Evolutionary conservation across 352 stramenopile species (phyloP), one percentile per base, ranked within the genome.

Genomic region (Lagenidium giganteum): DNA sequence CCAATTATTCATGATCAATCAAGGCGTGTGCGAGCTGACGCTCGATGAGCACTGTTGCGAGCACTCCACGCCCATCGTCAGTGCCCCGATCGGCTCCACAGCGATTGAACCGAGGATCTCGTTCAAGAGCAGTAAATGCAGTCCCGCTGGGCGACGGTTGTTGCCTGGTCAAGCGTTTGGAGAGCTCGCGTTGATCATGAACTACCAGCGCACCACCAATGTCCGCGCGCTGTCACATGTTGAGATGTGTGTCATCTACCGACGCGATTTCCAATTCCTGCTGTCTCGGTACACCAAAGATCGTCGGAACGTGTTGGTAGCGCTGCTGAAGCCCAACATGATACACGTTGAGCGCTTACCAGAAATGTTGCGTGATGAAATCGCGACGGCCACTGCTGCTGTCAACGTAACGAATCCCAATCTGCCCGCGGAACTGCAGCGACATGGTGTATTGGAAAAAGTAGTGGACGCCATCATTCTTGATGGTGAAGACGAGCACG

Each of bases 1-100:
- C 13, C 58, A 60, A 4, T 55, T 73, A 23, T 73, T 67, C 32
- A 48, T 73, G 20, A 66, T 73, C 23, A 64, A 73, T 24, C 50
- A 50, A 9, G 63, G 63, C 18, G 44, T 64, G n/a, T 67, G 57
- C 26, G 63, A 73, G 33, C 50, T 73, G n/a, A n/a, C n/a, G n/a
- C 12, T 45, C 39, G 14, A 55, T 29, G n/a, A 51, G 52, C 25
- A 36, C 45, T 4, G 52, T 29, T 20, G 33, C 45, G 5, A 20
- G 24, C 5, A 18, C 36, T n/a, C n/a, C n/a, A n/a, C n/a, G n/a
- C n/a, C n/a, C 9, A 27, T n/a, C 1, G 37, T 24, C 4, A 37
- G 48, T 4, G 40, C 17, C 22, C 2, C 43, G 13, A 22, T 5
- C 29, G 32, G 38, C 13, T 27, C 36, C 20, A 57, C 49, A 29